Evolutionary conservation across 2,329 filamentous ascomycete species (phyloP).

Genomic region (Alternaria ventricosa): DNA sequence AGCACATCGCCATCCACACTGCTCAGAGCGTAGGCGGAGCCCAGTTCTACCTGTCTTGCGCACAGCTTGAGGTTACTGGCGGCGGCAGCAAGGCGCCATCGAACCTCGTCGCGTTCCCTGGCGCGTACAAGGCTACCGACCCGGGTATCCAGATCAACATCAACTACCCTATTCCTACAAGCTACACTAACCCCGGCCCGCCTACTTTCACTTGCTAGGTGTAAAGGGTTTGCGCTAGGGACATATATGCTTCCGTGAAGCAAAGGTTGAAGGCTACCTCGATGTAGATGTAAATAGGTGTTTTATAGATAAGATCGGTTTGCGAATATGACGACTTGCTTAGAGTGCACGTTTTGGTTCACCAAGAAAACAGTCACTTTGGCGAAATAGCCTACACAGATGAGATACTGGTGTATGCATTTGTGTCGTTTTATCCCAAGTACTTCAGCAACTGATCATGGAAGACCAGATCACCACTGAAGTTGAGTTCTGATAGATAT

Average conservation of each 20-base stretch:
- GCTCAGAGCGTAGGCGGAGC: slow-evolving; percentile 42
- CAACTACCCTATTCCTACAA: slow-evolving; percentile 25
- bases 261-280: background rate
- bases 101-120: slow-evolving; percentile 51
- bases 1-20: slow-evolving; percentile 56
- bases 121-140: slow-evolving; percentile 36
- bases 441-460: background rate
- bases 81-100: slow-evolving; percentile 44
- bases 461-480: background rate
- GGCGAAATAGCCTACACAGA: background rate
- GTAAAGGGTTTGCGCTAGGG: background rate
- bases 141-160: slow-evolving; percentile 44
- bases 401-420: background rate
- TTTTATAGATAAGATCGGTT: background rate
- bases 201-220: slow-evolving; percentile 9
- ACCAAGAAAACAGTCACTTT: background rate
- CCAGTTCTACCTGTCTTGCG: slow-evolving; percentile 57
- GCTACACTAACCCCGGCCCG: slow-evolving; percentile 9
- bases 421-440: background rate
- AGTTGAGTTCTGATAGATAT: background rate
- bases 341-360: background rate
- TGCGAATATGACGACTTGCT: background rate
- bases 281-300: background rate
- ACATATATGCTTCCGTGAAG: background rate
- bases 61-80: slow-evolving; percentile 52